phyloP scores from a whole-genome alignment of 202 grass and related monocot species.

The Panicum virgatum region DNA sequence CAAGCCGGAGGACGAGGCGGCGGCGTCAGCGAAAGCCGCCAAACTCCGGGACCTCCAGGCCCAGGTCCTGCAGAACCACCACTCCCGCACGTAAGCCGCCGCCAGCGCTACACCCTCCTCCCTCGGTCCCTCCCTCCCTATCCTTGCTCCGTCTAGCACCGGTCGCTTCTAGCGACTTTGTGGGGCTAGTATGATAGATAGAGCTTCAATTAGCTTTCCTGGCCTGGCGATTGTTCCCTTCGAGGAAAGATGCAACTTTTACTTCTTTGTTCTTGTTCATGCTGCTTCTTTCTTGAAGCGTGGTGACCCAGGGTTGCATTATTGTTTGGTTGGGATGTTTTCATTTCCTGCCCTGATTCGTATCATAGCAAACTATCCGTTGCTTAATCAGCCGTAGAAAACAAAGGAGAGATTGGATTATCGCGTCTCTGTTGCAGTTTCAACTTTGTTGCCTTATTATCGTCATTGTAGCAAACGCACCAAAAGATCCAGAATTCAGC shows the following conservation, averaged over 20 bases:
- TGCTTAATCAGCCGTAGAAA: not conserved
- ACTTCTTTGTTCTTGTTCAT: not conserved
- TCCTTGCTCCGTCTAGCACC: not conserved
- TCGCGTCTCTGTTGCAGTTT: not conserved
- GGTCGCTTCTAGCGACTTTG: not conserved
- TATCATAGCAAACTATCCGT: not conserved
- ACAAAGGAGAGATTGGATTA: not conserved
- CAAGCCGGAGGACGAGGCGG: conserved; percentile 61
- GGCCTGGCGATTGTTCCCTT: not conserved
- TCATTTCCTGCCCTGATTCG: not conserved
- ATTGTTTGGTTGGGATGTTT: not conserved
- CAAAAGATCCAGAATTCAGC: not conserved
- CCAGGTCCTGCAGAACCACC: conserved; percentile 74
- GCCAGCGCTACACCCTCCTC: not conserved
- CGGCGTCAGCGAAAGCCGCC: conserved; percentile 62
- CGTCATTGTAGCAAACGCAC: not conserved
- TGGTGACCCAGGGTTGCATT: not conserved
- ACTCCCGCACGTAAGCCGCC: conserved; percentile 59
- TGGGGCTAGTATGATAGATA: not conserved
- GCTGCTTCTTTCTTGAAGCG: not conserved
- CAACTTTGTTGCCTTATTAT: not conserved
- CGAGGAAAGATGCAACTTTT: not conserved
- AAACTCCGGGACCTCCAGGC: conserved; percentile 70
- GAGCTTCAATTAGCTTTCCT: not conserved
- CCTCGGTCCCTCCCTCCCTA: not conserved